These are phyloP conservation scores for Suillus subalutaceus DNA, from an alignment of 768 basidiomycete species.

Conservation along the genomic window DNA sequence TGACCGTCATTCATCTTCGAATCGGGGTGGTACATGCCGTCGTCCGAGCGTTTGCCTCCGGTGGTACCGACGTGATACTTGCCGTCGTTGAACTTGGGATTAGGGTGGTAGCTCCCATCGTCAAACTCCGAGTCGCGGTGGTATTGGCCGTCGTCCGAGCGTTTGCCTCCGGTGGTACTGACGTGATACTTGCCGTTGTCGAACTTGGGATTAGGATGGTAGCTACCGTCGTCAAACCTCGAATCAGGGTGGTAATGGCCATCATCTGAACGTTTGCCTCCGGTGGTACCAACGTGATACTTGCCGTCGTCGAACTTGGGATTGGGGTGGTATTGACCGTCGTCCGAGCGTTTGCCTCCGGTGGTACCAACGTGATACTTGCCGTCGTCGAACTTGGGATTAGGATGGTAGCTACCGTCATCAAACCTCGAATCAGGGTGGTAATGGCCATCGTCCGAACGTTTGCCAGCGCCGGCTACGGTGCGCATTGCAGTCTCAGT, in stretches of 20 bases:
- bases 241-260: constrained; percentile 9
- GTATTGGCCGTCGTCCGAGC: constrained; percentile 8
- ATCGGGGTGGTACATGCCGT: constrained; percentile 3
- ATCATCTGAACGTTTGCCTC: constrained; percentile 4
- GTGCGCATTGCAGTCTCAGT: neutral
- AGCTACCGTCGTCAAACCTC: neutral
- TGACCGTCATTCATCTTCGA: neutral
- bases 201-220: constrained; percentile 15
- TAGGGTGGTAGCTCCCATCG: constrained; percentile 7
- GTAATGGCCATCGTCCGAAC: constrained; percentile 8
- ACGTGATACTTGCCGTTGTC: constrained; percentile 11
- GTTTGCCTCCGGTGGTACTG: neutral
- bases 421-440: constrained; percentile 8
- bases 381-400: constrained; percentile 14
- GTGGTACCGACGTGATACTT: constrained; percentile 1
- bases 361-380: neutral
- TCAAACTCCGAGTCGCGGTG: constrained; percentile 6
- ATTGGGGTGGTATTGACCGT: constrained; percentile 10
- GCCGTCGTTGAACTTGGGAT: constrained; percentile 14
- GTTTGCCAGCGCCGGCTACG: neutral
- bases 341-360: constrained; percentile 4
- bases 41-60: constrained; percentile 1
- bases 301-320: constrained; percentile 7
- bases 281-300: neutral
- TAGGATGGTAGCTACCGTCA: constrained; percentile 8